Conservation (phyloP, 2,329 filamentous ascomycete genomes). For the Phialophora chinensis region DNA sequence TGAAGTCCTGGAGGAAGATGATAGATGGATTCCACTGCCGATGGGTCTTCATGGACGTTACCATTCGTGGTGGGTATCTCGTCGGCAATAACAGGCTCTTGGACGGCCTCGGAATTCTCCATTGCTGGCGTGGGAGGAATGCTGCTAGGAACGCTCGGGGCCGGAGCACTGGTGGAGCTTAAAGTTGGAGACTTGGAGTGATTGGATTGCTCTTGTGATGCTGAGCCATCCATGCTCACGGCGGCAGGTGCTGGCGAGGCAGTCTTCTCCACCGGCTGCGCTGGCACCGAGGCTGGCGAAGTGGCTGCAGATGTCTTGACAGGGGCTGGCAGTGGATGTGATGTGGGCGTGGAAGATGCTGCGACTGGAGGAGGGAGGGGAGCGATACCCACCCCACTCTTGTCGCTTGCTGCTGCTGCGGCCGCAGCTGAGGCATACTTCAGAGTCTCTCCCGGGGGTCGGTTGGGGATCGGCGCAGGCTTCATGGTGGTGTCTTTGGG, state of each 20-base stretch:
- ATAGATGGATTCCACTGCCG: conserved; percentile 82
- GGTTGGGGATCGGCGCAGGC: conserved; percentile 82
- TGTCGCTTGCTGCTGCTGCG: conserved; percentile 87
- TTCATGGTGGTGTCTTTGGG: conserved; percentile 76
- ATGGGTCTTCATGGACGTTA: conserved; percentile 54
- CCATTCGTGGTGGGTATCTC: conserved; percentile 57
- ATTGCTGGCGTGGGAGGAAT: conserved; percentile 54
- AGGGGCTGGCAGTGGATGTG: conserved; percentile 55
- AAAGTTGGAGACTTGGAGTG: conserved; percentile 61
- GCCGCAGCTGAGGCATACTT: conserved; percentile 98
- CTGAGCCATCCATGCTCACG: conserved; percentile 48
- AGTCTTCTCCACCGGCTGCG: conserved; percentile 54
- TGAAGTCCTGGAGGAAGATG: conserved; percentile 87
- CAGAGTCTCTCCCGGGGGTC: conserved; percentile 84
- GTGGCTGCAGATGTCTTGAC: conserved; percentile 63
- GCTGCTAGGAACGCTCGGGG: conserved; percentile 48
- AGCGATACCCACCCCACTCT: conserved; percentile 85
- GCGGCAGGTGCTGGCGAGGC: conserved; percentile 46
- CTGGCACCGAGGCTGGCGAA: conserved; percentile 60
- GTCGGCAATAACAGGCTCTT: conserved; percentile 45
- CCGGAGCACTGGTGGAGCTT: conserved; percentile 53
- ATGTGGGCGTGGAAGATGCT: conserved; percentile 53
- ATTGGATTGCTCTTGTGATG: conserved; percentile 41
- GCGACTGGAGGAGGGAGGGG: conserved; percentile 90
- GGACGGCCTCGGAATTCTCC: conserved; percentile 53